Evolutionary conservation across 495 filamentous ascomycete genomes (phyloP).

Genomic region (Hypoxylon subgilvum): DNA sequence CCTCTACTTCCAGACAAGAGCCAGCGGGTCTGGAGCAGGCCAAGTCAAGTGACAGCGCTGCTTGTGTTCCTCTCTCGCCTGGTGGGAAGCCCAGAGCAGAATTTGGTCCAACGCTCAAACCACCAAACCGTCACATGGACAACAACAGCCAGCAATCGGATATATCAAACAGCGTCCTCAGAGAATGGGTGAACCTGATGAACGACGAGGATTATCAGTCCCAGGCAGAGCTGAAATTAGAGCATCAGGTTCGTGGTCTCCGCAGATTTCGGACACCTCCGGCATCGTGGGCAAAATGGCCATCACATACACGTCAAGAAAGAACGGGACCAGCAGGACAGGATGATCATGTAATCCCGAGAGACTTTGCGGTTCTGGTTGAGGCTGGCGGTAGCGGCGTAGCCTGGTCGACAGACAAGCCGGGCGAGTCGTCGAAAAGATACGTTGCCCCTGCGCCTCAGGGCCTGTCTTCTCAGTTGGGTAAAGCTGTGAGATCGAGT

Average conservation of each 20-base stretch:
- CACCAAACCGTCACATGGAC: conserved; percentile 4
- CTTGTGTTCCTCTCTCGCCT: not conserved
- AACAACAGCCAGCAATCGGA: conserved; percentile 24
- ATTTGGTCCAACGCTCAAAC: conserved; percentile 15
- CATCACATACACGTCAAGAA: conserved; percentile 45
- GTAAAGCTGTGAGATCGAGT: conserved; percentile 43
- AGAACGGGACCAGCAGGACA: conserved; percentile 38
- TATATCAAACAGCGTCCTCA: conserved; percentile 36
- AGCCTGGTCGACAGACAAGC: conserved; percentile 18
- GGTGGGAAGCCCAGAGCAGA: conserved; percentile 4
- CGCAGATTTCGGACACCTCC: conserved; percentile 34
- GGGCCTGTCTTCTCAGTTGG: conserved; percentile 40
- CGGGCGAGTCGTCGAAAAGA: conserved; percentile 8
- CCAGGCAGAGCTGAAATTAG: conserved; percentile 12
- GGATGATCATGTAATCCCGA: conserved; percentile 31
- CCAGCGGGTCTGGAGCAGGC: not conserved
- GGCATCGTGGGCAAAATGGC: conserved; percentile 47
- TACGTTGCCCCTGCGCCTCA: conserved; percentile 11
- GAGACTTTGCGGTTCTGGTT: conserved; percentile 24
- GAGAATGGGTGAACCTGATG: conserved; percentile 42
- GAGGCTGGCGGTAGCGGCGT: conserved; percentile 10
- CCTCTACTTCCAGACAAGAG: not conserved
- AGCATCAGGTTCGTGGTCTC: conserved; percentile 10
- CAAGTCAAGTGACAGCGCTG: not conserved
- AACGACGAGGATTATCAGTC: conserved; percentile 29